Conservation (phyloP, 192 early-diverging fungal genomes). For the Entomortierella beljakovae region DNA sequence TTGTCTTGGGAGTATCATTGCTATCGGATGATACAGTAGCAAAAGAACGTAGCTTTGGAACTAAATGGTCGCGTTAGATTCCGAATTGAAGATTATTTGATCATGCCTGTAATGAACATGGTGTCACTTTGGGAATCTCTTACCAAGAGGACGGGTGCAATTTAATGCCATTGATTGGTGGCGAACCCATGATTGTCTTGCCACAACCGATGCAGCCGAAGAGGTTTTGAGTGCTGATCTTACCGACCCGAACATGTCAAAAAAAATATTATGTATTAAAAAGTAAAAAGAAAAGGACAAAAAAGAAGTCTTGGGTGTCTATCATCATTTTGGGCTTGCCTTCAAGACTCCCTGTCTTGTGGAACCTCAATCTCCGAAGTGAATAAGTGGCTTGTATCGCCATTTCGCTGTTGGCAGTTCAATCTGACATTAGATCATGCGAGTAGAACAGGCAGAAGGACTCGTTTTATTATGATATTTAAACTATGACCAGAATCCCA, state of each 20-base stretch:
- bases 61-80: slow-evolving; percentile 3
- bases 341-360: too few species aligned
- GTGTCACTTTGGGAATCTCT: neutral
- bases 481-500: slow-evolving; percentile 49
- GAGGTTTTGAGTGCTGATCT: slow-evolving; percentile 17
- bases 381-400: too few species aligned
- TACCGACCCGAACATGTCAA: slow-evolving; percentile 29
- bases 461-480: neutral
- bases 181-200: neutral
- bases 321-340: too few species aligned
- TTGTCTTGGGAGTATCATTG: slow-evolving; percentile 20
- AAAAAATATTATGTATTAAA: neutral
- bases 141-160: slow-evolving; percentile 27
- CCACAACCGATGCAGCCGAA: neutral
- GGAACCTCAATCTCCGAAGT: too few species aligned
- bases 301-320: neutral
- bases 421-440: too few species aligned
- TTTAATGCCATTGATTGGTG: neutral
- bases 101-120: neutral
- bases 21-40: slow-evolving; percentile 12
- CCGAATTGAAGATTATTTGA: neutral
- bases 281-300: neutral
- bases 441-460: too few species aligned
- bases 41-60: slow-evolving; percentile 20
- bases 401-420: too few species aligned